These are phyloP conservation scores for Botrytis medusae DNA, from an alignment of 2,329 filamentous ascomycete species.

Conservation along the genomic window DNA sequence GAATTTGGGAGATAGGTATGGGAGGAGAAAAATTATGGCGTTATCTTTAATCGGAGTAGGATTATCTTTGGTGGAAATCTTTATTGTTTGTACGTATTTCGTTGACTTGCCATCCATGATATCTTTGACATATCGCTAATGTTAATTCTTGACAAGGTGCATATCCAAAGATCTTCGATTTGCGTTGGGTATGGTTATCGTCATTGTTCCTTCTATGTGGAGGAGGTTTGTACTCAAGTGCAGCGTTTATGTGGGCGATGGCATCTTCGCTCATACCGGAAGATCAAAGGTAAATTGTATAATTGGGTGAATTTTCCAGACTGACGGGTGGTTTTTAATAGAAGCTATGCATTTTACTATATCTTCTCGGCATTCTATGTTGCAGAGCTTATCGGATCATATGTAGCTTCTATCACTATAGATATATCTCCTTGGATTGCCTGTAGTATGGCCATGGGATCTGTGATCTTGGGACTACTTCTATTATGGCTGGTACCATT, in stretches of 20 bases:
- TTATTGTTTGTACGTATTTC: constrained; percentile 35
- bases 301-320: background rate
- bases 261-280: constrained; percentile 35
- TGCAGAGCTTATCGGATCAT: constrained; percentile 37
- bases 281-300: constrained; percentile 30
- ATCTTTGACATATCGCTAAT: background rate
- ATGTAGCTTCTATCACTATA: constrained; percentile 33
- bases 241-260: constrained; percentile 39
- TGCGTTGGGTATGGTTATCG: constrained; percentile 37
- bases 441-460: constrained; percentile 32
- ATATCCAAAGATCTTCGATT: constrained; percentile 33
- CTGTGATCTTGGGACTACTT: constrained; percentile 29
- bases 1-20: constrained; percentile 36
- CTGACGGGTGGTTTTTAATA: constrained; percentile 7
- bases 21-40: constrained; percentile 35
- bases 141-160: constrained; percentile 28
- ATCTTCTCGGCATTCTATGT: constrained; percentile 40
- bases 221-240: constrained; percentile 37
- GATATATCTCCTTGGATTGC: constrained; percentile 40
- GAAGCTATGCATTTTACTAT: constrained; percentile 39
- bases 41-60: constrained; percentile 34
- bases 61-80: constrained; percentile 32
- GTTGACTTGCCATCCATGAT: background rate
- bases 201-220: constrained; percentile 36
- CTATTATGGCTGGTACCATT: constrained; percentile 33